Base-by-base conservation (phyloP, 139 green algal species). In the Chlorella sp. region DNA sequence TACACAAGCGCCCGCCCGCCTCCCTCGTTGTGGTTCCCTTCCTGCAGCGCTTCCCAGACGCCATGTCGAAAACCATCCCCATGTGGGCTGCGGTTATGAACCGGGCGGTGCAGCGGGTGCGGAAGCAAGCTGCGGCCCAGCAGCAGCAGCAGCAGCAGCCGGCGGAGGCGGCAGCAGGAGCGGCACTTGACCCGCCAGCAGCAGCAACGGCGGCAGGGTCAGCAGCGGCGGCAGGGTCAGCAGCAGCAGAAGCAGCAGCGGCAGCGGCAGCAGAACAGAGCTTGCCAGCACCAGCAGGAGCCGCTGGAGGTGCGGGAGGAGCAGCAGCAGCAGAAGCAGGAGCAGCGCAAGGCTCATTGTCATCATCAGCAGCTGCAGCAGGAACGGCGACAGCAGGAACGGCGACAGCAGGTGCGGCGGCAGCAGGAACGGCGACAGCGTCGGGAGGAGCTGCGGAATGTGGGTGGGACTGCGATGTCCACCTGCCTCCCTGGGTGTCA, bases 51-150 rank as follows among this genome's bases (percentile, higher is more conserved):
- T 87, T 85, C 48, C 94, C 97, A 91, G 98, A 99, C 90, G 95
- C 97, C 26, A 89, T 99, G 84, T 95, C 93, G 4, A 99, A 99
- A 90, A 99, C 98, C 11, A 92, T 99, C 26, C 97, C 97, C n/a
- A 98, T 99, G 3, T 99, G 97, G 97, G 88, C 91, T 2, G 92
- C 93, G 0, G 97, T 99, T 15, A 32, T 99, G 2, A 99, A 99
- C 91, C 93, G 93, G 0, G 97, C 96, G 0, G 81, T 98, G 1
- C 91, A 79, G 83, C 87, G 64, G 48, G 71, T 77, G 69, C 69
- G 83, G 82, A 53, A 80, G n/a, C n/a, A 81, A 75, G 30, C 83
- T 85, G 88, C 87, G 81, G 32, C 76, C 85, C 61, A 66, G 37
- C 64, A 48, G n/a, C 64, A 81, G 79, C 37, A 36, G 88, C 40